A percentile compares a stretch with the other conserved stretches of the same genome.
Evolutionary conservation across 2,329 filamentous ascomycete species (phyloP).

Genomic region (Paraphoma sp.): DNA sequence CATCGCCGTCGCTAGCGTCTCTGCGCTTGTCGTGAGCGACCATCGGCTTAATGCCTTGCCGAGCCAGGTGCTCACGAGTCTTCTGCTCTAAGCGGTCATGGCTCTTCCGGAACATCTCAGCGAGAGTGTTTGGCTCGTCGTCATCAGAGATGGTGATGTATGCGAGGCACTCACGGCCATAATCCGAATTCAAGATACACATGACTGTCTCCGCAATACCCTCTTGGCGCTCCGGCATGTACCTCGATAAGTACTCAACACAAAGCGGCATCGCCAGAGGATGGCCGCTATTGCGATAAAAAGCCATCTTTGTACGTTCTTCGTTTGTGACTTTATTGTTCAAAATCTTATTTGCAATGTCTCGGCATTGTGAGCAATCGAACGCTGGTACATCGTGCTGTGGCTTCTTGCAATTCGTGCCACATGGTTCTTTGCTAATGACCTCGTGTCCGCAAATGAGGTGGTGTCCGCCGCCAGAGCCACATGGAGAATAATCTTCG

Average conservation of each 20-base stretch:
- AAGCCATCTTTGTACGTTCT: background rate
- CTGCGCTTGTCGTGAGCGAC: constrained; percentile 2
- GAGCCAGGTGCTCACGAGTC: background rate
- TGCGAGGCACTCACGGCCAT: constrained; percentile 3
- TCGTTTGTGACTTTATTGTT: constrained; percentile 1
- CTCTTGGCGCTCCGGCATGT: background rate
- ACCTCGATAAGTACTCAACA: constrained; percentile 7
- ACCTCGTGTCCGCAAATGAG: constrained; percentile 23
- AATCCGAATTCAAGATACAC: background rate
- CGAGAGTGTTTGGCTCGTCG: background rate
- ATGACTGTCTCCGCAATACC: constrained; percentile 11
- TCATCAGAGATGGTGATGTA: background rate
- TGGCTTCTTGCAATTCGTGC: constrained; percentile 12
- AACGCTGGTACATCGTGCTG: constrained; percentile 2
- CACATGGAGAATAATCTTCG: constrained; percentile 4
- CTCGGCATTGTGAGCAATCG: constrained; percentile 13
- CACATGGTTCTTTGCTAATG: constrained; percentile 9
- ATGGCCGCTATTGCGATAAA: background rate
- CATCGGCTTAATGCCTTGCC: background rate
- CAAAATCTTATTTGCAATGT: constrained; percentile 4
- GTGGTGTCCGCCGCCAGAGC: constrained; percentile 7
- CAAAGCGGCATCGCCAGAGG: background rate
- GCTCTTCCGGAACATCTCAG: background rate
- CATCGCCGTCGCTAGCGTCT: background rate
- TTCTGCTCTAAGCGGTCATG: background rate